Evolutionary conservation across 2,329 filamentous ascomycete species (phyloP), one percentile per base, ranked within the genome.

Genomic region (Phaeoacremonium minimum): DNA sequence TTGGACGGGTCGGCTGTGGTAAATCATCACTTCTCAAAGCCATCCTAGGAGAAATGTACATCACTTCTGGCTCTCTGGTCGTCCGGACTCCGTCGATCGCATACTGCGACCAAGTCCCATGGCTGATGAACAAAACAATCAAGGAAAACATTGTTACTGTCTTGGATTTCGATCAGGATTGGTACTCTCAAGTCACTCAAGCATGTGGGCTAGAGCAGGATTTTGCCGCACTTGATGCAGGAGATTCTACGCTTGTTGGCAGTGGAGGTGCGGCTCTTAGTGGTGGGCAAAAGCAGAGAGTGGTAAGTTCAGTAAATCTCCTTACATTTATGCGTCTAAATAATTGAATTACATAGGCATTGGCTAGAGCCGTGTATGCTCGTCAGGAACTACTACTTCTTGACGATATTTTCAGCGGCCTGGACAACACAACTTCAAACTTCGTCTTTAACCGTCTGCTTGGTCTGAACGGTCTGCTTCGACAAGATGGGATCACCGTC

Each of bases 251-350:
- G 0, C 47, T 57, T 1, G 52, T 71, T 28, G 69, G 69, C 2
- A 69, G 62, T 33, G 64, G 65, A 20, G 69, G 69, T 0, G 55
- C 68, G 33, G 60, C 57, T 4, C 52, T 73, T 1, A 69, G 65
- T 4, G 69, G 69, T 7, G 69, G 69, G 0, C 69, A 73, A 42
- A 64, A 61, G 41, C 62, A 67, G 35, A 58, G 65, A 12, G 50
- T 69, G 7, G 60, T 55, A 47, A 55, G 51, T n/a, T n/a, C n/a
- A n/a, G n/a, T n/a, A n/a, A 26, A 9, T 31, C 29, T 13, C 7
- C 34, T 34, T 13, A 43, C 51, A 3, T 54, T 50, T n/a, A n/a
- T n/a, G n/a, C n/a, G n/a, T n/a, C n/a, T n/a, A n/a, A n/a, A n/a
- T n/a, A n/a, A n/a, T n/a, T n/a, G n/a, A n/a, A n/a, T n/a, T n/a